These are phyloP conservation scores for Cercophora sp. DNA, from an alignment of 495 filamentous ascomycete genomes.

Conservation along the genomic window DNA sequence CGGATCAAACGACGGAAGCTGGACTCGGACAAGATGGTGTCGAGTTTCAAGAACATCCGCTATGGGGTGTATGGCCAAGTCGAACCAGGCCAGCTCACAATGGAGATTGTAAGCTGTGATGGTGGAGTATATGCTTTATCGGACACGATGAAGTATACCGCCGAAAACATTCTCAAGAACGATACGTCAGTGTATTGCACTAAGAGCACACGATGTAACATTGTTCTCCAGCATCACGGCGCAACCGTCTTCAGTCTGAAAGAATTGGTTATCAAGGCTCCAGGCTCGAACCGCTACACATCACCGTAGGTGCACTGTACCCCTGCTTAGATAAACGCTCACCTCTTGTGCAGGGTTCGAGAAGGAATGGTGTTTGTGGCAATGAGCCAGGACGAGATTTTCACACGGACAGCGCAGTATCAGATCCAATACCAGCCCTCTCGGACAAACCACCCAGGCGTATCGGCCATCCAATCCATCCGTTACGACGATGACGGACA, in stretches of 20 bases:
- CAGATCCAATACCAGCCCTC: slow-evolving; percentile 62
- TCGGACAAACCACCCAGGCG: slow-evolving; percentile 13
- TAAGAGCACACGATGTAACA: slow-evolving; percentile 74
- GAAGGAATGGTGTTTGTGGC: slow-evolving; percentile 92
- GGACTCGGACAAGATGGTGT: slow-evolving; percentile 54
- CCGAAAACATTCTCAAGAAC: slow-evolving; percentile 78
- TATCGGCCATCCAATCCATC: slow-evolving; percentile 38
- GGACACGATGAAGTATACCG: slow-evolving; percentile 57
- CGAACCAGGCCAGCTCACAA: slow-evolving; percentile 69
- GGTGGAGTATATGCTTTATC: slow-evolving; percentile 57
- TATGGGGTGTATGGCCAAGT: slow-evolving; percentile 84
- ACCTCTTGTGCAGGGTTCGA: slow-evolving; percentile 59
- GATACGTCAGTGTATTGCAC: slow-evolving; percentile 87
- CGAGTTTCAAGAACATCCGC: slow-evolving; percentile 56
- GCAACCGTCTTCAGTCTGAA: slow-evolving; percentile 73
- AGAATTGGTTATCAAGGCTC: slow-evolving; percentile 84
- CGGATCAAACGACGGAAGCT: slow-evolving; percentile 71
- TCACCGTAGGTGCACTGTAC: slow-evolving; percentile 63
- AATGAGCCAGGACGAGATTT: slow-evolving; percentile 73
- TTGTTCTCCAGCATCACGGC: slow-evolving; percentile 75
- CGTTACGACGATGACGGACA: slow-evolving; percentile 42
- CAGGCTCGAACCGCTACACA: slow-evolving; percentile 66
- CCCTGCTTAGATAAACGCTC: slow-evolving; percentile 15
- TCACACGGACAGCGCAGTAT: slow-evolving; percentile 69
- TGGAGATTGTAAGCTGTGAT: slow-evolving; percentile 87